Evolutionary conservation across 768 basidiomycete genomes (phyloP).

Genomic region (Suillus hirtellus): DNA sequence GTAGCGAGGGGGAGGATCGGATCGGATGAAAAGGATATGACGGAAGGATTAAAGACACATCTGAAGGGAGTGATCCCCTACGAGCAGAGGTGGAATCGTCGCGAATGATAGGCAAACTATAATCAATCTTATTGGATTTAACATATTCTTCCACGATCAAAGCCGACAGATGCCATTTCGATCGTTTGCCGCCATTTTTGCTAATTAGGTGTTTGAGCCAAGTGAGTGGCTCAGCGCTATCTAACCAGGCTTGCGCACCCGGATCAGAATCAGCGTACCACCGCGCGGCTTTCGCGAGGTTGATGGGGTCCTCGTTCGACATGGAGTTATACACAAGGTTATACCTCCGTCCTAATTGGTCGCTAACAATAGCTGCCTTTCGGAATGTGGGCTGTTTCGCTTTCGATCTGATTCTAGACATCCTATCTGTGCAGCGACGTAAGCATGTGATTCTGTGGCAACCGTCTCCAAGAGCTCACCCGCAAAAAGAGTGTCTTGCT

Average conservation of each 20-base stretch:
- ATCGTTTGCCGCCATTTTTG: constrained; percentile 42
- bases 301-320: constrained; percentile 36
- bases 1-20: constrained; percentile 34
- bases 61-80: constrained; percentile 10
- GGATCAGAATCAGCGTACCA: constrained; percentile 61
- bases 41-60: constrained; percentile 10
- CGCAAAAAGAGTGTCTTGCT: constrained; percentile 57
- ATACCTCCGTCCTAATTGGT: constrained; percentile 70
- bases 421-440: constrained; percentile 46
- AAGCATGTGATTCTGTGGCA: constrained; percentile 1
- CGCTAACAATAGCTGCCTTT: constrained; percentile 62
- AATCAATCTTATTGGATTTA: constrained; percentile 36
- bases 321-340: constrained; percentile 47
- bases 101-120: constrained; percentile 45
- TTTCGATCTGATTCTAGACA: constrained; percentile 51
- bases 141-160: constrained; percentile 68
- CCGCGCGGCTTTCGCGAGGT: constrained; percentile 50
- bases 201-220: constrained; percentile 72
- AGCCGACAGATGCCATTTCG: constrained; percentile 67
- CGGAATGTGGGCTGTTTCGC: constrained; percentile 55
- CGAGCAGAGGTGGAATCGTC: constrained; percentile 34
- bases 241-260: constrained; percentile 51
- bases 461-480: constrained; percentile 40
- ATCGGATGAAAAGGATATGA: constrained; percentile 13
- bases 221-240: constrained; percentile 66